These are phyloP conservation scores for Actinomucor elegans DNA, from an alignment of 371 early-diverging fungal species.

Conservation along the genomic window DNA sequence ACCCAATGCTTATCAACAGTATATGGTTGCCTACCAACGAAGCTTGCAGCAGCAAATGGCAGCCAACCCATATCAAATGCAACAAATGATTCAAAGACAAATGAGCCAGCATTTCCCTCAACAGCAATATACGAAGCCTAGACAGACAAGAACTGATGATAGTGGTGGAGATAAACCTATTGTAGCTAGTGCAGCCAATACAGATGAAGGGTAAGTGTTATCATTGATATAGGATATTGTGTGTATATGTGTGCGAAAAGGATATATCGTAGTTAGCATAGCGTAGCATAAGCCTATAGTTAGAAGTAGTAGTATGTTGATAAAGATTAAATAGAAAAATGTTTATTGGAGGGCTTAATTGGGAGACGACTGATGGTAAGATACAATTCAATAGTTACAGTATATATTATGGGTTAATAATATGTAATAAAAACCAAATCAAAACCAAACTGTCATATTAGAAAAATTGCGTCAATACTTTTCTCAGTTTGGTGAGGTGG, in stretches of 20 bases:
- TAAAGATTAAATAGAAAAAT: constrained; percentile 66
- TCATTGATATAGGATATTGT: constrained; percentile 3
- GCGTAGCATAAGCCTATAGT: no score
- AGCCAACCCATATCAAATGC: constrained; percentile 31
- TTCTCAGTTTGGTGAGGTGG: constrained; percentile 67
- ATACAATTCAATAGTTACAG: constrained; percentile 1
- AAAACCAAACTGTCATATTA: constrained; percentile 26
- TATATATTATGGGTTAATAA: neutral
- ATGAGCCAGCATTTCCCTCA: constrained; percentile 17
- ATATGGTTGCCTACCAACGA: constrained; percentile 30
- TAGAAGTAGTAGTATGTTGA: no score
- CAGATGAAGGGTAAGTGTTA: constrained; percentile 59
- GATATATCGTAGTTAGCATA: no score
- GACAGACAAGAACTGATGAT: constrained; percentile 5
- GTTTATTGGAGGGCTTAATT: constrained; percentile 92
- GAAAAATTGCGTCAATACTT: constrained; percentile 77
- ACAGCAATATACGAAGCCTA: constrained; percentile 6
- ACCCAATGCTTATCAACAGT: constrained; percentile 24
- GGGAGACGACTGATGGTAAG: constrained; percentile 89
- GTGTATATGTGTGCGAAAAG: neutral
- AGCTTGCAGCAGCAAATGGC: constrained; percentile 34
- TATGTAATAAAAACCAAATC: constrained; percentile 4
- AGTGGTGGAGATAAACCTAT: constrained; percentile 3
- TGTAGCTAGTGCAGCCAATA: constrained; percentile 34
- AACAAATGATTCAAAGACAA: constrained; percentile 41